Percentiles rank a stretch among this genome's conserved stretches.
These are phyloP conservation scores for Penicillium fuscoglaucum DNA, from an alignment of 2,329 filamentous ascomycete genomes.

Conservation along the genomic window DNA sequence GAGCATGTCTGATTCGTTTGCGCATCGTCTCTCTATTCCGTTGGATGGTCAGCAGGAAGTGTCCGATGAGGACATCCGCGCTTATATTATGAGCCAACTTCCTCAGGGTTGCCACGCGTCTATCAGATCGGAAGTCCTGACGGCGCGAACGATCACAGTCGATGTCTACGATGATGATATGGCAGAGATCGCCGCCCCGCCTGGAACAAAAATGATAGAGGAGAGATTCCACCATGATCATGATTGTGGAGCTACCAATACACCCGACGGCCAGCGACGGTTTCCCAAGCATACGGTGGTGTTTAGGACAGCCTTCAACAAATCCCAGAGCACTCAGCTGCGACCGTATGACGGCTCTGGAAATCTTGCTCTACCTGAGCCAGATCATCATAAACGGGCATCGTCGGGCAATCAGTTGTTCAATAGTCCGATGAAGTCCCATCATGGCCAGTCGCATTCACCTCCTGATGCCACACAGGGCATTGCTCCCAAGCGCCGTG, in stretches of 20 bases:
- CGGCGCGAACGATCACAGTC: slow-evolving; percentile 49
- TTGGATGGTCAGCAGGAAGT: slow-evolving; percentile 40
- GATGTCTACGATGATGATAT: slow-evolving; percentile 47
- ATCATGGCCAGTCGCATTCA: neutral
- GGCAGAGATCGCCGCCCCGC: slow-evolving; percentile 46
- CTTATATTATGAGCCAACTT: slow-evolving; percentile 50
- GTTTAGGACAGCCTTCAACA: slow-evolving; percentile 48
- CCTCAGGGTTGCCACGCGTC: slow-evolving; percentile 45
- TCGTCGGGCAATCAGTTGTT: neutral
- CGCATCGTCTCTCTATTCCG: slow-evolving; percentile 34
- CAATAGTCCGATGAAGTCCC: neutral
- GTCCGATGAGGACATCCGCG: slow-evolving; percentile 48
- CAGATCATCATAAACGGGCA: neutral
- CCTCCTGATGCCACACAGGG: slow-evolving; percentile 7
- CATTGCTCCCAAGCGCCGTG: slow-evolving; percentile 1
- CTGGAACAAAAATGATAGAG: slow-evolving; percentile 48
- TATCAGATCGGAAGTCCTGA: slow-evolving; percentile 45
- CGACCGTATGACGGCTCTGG: slow-evolving; percentile 21
- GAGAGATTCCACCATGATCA: slow-evolving; percentile 54
- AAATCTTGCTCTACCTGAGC: neutral
- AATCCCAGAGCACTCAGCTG: slow-evolving; percentile 40
- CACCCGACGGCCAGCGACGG: slow-evolving; percentile 40
- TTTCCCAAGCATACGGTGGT: slow-evolving; percentile 47
- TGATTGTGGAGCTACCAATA: slow-evolving; percentile 34
- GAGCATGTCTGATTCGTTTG: slow-evolving; percentile 25